Conservation (phyloP, 495 filamentous ascomycete genomes). For the Saxispiralis lemnorum region DNA sequence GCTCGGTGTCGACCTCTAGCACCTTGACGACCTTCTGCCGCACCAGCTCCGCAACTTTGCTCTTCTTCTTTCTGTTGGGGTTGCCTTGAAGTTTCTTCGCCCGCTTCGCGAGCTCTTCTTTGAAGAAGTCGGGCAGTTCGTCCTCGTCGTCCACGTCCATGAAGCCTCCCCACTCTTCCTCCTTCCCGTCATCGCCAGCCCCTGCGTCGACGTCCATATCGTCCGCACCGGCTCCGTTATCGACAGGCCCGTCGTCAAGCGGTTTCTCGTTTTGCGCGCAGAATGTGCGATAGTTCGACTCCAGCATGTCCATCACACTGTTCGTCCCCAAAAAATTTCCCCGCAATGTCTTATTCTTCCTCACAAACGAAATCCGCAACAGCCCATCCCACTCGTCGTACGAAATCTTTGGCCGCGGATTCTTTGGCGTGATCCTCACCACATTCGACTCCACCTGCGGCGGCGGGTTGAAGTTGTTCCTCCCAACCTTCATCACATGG, state of each 20-base stretch:
- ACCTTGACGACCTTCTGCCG: conserved; percentile 69
- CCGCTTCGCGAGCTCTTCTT: conserved; percentile 39
- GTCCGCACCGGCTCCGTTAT: conserved; percentile 14
- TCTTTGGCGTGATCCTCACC: conserved; percentile 59
- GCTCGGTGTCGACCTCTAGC: conserved; percentile 52
- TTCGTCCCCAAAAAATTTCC: conserved; percentile 57
- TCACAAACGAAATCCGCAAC: conserved; percentile 63
- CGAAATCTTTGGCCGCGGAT: conserved; percentile 64
- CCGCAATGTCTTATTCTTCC: conserved; percentile 61
- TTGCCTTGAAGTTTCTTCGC: conserved; percentile 27
- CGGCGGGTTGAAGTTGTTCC: conserved; percentile 88
- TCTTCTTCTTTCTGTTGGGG: conserved; percentile 42
- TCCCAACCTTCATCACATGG: conserved; percentile 82
- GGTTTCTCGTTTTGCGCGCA: conserved; percentile 67
- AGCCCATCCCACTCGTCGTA: conserved; percentile 94
- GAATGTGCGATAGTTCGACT: conserved; percentile 73
- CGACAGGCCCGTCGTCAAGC: conserved; percentile 48
- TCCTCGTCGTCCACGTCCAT: conserved; percentile 40
- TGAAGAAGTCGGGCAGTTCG: conserved; percentile 61
- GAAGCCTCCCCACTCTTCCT: conserved; percentile 32
- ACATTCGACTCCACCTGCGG: conserved; percentile 78
- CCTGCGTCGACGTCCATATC: conserved; percentile 28
- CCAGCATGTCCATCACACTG: conserved; percentile 63
- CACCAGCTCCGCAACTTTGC: conserved; percentile 59
- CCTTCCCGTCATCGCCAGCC: conserved; percentile 30